These are phyloP conservation scores for Phytophthora pini DNA, from an alignment of 352 stramenopile species.

Conservation along the genomic window DNA sequence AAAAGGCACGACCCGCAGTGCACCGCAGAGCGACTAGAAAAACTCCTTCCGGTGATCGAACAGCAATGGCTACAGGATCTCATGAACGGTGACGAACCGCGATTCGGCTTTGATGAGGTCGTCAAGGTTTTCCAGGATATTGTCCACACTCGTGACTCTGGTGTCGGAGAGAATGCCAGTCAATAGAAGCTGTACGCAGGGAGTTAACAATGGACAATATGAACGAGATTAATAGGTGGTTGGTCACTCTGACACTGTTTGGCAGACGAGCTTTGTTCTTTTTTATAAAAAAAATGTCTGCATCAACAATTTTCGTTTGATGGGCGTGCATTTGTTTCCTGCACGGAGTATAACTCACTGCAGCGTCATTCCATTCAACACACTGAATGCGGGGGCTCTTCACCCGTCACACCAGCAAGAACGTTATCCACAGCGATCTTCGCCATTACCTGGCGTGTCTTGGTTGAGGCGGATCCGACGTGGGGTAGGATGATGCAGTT, in stretches of 20 bases:
- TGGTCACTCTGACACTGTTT: not conserved
- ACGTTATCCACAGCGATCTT: constrained; percentile 73
- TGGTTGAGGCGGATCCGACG: constrained; percentile 52
- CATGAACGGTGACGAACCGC: constrained; percentile 30
- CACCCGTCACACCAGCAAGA: constrained; percentile 47
- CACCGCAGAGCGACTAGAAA: constrained; percentile 36
- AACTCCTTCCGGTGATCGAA: constrained; percentile 37
- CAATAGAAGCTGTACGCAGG: constrained; percentile 15
- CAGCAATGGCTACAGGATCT: constrained; percentile 37
- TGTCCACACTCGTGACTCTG: constrained; percentile 15
- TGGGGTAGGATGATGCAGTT: constrained; percentile 69
- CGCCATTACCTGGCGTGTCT: constrained; percentile 75
- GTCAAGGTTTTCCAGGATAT: constrained; percentile 34
- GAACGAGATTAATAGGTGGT: constrained; percentile 1
- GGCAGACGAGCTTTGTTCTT: constrained; percentile 13
- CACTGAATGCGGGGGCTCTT: constrained; percentile 50
- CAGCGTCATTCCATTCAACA: constrained; percentile 13
- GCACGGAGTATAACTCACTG: not conserved
- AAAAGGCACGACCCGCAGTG: constrained; percentile 13
- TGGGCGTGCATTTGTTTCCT: constrained; percentile 1
- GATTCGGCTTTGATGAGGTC: constrained; percentile 47
- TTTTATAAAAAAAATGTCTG: not conserved
- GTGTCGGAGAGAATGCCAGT: constrained; percentile 3
- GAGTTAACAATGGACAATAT: constrained; percentile 13
- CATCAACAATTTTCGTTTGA: constrained; percentile 5